Conservation (phyloP, 129 eudicot species). For the Tagetes patula region DNA sequence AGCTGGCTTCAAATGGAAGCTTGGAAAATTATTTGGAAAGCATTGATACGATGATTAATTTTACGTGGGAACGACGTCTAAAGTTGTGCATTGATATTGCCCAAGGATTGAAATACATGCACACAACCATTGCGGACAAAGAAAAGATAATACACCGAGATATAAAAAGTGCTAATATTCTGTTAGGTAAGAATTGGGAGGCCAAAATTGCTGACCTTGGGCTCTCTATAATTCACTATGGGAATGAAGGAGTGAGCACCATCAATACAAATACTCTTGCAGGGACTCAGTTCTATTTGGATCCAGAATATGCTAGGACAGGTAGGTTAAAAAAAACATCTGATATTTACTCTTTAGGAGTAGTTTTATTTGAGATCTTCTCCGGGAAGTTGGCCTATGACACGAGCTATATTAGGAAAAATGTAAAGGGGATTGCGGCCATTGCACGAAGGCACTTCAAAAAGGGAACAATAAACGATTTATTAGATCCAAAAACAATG, state of each 20-base stretch:
- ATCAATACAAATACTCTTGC: not conserved
- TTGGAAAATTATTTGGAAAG: slow-evolving; percentile 1
- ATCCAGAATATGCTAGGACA: not conserved
- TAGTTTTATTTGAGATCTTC: slow-evolving; percentile 12
- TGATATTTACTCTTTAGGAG: slow-evolving; percentile 4
- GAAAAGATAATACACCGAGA: slow-evolving; percentile 4
- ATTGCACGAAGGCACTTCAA: not conserved
- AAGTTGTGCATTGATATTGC: not conserved
- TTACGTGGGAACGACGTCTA: slow-evolving; percentile 2
- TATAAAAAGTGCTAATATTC: slow-evolving; percentile 13
- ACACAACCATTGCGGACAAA: not conserved
- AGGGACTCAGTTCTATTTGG: not conserved
- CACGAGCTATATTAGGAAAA: not conserved
- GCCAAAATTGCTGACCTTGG: slow-evolving; percentile 20
- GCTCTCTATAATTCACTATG: slow-evolving; percentile 14
- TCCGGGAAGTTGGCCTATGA: slow-evolving; percentile 16
- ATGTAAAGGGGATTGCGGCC: not conserved
- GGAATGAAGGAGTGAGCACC: not conserved
- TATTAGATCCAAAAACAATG: not conserved
- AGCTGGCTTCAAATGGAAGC: slow-evolving; percentile 18
- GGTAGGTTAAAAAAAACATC: not conserved
- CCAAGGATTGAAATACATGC: slow-evolving; percentile 3
- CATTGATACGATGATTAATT: not conserved
- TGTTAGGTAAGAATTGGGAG: slow-evolving; percentile 8
- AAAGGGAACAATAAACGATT: not conserved